Base-by-base conservation (phyloP, 768 basidiomycete species). In the Tulasnella sp. region DNA sequence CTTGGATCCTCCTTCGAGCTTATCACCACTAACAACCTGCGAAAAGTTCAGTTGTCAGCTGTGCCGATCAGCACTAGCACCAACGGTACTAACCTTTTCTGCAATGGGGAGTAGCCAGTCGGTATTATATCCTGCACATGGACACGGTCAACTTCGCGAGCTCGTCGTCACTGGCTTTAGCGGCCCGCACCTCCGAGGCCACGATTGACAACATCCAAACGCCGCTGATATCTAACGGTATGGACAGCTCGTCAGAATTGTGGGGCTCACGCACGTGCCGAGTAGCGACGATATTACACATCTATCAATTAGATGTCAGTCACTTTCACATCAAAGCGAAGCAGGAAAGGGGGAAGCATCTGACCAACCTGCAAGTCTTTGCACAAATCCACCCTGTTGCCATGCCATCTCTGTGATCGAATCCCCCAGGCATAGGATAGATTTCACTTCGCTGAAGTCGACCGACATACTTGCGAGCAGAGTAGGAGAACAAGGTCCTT, bases 141-240 rank as follows among this genome's bases (percentile, higher is more conserved):
- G n/a, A n/a, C n/a, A n/a, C n/a, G n/a, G n/a, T n/a, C n/a, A n/a
- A n/a, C n/a, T n/a, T n/a, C n/a, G n/a, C n/a, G n/a, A n/a, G n/a
- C n/a, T n/a, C n/a, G n/a, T n/a, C n/a, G n/a, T n/a, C n/a, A n/a
- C n/a, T n/a, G n/a, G n/a, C n/a, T n/a, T n/a, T n/a, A n/a, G n/a
- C n/a, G n/a, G n/a, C n/a, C 47, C 9, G 9, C 13, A 59, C 58
- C 58, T 51, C 80, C 77, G 29, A 84, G 75, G 1, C 93, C 93
- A 49, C 92, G 82, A 68, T 95, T 95, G 63, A 95, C 64, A 21
- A 96, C 82, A 68, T 96, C 93, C 32, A 92, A 71, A 70, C 83
- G 88, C 63, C 93, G 77, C 43, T 78, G 78, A 70, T 95, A 95
- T 1, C 76, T 76, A 68, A 85, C n/a, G n/a, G n/a, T n/a, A n/a